Evolutionary conservation across 139 green algal species (phyloP).

Genomic region (Micractinium sp.): DNA sequence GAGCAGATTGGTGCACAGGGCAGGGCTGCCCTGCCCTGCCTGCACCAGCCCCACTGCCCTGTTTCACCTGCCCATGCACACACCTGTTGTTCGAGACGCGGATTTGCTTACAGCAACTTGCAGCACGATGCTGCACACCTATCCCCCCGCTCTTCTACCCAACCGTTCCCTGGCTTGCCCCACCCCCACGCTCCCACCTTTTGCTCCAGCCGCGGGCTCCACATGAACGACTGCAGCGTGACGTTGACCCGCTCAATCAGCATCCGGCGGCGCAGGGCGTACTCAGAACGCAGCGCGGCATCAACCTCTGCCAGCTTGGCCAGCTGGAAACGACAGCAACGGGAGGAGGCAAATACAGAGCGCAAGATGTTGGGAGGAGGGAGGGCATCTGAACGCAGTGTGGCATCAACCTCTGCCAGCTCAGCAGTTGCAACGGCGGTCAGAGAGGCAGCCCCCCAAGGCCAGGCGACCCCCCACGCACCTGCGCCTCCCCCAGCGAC

Average conservation of each 20-base stretch:
- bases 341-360: background rate
- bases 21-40: background rate
- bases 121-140: too few species aligned
- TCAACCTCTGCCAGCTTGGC: slow-evolving; percentile 53
- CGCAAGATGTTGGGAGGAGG: background rate
- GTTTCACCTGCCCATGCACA: too few species aligned
- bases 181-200: background rate
- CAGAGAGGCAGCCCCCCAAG: background rate
- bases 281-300: slow-evolving; percentile 49
- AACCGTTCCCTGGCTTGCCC: background rate
- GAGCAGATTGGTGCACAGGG: too few species aligned
- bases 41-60: background rate
- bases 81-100: too few species aligned
- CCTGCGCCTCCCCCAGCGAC: slow-evolving; percentile 44
- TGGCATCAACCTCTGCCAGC: background rate
- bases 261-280: slow-evolving; percentile 64
- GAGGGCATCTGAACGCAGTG: background rate
- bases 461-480: background rate
- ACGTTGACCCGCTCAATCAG: slow-evolving; percentile 73
- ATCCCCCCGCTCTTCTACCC: background rate
- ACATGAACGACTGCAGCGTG: slow-evolving; percentile 68
- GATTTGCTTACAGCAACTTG: too few species aligned
- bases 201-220: slow-evolving; percentile 51
- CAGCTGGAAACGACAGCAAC: slow-evolving; percentile 21
- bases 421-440: too few species aligned